Percentiles rank a stretch among this genome's conserved stretches.
phyloP scores from a whole-genome alignment of 208 protist species.

The Strigomonas galati region DNA sequence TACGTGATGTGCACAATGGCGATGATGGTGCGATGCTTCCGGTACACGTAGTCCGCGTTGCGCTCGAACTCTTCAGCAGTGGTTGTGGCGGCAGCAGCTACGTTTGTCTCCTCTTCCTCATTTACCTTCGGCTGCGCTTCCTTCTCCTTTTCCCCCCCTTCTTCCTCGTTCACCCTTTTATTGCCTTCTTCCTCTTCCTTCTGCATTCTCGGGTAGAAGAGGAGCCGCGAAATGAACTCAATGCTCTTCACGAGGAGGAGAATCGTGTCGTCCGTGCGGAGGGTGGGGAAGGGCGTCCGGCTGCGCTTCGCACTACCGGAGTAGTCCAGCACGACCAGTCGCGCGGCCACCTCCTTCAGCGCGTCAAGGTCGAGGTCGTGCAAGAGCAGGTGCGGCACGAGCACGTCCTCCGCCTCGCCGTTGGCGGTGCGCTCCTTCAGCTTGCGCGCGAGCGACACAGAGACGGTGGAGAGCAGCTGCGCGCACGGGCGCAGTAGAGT shows the following conservation, averaged over 20 bases:
- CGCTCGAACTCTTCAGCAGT: not conserved
- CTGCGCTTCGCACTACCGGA: not conserved
- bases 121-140: not conserved
- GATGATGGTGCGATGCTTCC: not conserved
- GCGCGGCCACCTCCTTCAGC: not conserved
- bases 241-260: not conserved
- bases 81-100: not conserved
- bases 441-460: not conserved
- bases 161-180: not conserved
- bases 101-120: not conserved
- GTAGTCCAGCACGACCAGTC: conserved; percentile 1
- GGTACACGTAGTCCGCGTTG: not conserved
- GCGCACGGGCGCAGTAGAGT: not conserved
- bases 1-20: not conserved
- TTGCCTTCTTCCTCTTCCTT: too few relatives aligned
- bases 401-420: not conserved
- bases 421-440: not conserved
- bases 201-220: not conserved
- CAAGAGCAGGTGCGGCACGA: not conserved
- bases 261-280: not conserved
- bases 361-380: conserved; percentile 6
- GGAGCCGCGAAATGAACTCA: conserved; percentile 9
- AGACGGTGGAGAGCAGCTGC: not conserved
- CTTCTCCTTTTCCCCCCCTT: not conserved
- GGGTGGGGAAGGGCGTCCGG: not conserved